Percentiles rank a stretch among this genome's conserved stretches.
phyloP scores from a whole-genome alignment of 2,329 filamentous ascomycete species.

The Exophiala aquamarina region DNA sequence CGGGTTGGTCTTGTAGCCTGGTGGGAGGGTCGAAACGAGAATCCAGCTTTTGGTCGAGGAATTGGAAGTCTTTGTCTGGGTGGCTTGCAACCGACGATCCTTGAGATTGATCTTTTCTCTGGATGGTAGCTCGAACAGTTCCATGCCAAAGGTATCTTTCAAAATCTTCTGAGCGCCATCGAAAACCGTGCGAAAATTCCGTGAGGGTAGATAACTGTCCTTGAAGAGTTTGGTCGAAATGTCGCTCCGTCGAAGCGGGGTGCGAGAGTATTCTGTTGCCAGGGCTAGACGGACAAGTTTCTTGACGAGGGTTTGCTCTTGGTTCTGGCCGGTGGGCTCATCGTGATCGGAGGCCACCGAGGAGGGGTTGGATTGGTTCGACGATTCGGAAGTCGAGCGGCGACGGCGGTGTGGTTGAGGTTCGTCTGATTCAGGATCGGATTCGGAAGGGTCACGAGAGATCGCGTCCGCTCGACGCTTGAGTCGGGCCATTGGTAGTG shows the following conservation, averaged over 20 bases:
- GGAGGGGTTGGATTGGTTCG: constrained; percentile 3
- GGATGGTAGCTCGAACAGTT: constrained; percentile 77
- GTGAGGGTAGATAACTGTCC: constrained; percentile 40
- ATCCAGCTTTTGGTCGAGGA: constrained; percentile 71
- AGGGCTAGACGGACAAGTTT: constrained; percentile 63
- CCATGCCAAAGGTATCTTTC: constrained; percentile 80
- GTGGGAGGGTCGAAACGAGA: constrained; percentile 70
- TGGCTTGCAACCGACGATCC: constrained; percentile 24
- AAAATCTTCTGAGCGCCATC: constrained; percentile 72
- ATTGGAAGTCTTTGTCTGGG: constrained; percentile 48
- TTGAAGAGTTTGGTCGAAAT: constrained; percentile 69
- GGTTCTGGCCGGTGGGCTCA: constrained; percentile 26
- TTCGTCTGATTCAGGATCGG: constrained; percentile 10
- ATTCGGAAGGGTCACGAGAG: constrained; percentile 20
- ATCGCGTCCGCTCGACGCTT: constrained; percentile 27
- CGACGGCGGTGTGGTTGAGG: constrained; percentile 15
- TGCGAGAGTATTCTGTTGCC: constrained; percentile 60
- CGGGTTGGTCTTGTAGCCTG: constrained; percentile 60
- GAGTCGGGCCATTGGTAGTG: not conserved
- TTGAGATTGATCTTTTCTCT: constrained; percentile 77
- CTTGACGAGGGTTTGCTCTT: constrained; percentile 51
- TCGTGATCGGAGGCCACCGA: constrained; percentile 10
- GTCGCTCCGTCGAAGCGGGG: constrained; percentile 58
- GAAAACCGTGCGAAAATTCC: constrained; percentile 76
- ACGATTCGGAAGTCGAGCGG: constrained; percentile 13